Percentiles rank a stretch among this genome's conserved stretches.
phyloP scores from a whole-genome alignment of 208 protist species.

The Leptomonas pyrrhocoris region DNA sequence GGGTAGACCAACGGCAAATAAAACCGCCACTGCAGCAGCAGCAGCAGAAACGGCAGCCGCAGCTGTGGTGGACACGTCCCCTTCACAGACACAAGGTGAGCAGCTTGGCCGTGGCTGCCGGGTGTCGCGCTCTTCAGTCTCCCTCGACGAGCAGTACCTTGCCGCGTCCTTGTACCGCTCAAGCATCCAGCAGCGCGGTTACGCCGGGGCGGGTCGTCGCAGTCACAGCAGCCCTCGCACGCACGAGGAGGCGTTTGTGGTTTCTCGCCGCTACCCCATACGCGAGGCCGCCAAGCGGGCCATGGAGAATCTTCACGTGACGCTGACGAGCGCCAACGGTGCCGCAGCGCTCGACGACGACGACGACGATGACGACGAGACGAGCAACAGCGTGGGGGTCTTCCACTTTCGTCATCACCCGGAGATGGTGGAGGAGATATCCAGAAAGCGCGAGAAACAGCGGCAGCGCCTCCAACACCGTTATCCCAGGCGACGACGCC shows the following conservation, averaged over 20 bases:
- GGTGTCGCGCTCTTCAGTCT: constrained; percentile 32
- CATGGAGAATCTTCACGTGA: constrained; percentile 52
- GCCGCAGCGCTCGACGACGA: neutral
- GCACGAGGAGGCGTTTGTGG: constrained; percentile 27
- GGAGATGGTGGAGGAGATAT: constrained; percentile 26
- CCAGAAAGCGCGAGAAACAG: neutral
- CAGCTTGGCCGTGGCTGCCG: constrained; percentile 72
- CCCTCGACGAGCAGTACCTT: constrained; percentile 62
- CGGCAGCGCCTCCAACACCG: neutral
- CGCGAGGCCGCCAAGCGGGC: constrained; percentile 68
- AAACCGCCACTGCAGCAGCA: neutral
- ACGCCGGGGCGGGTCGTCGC: neutral
- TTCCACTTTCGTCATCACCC: constrained; percentile 54
- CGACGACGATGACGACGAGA: constrained; percentile 16
- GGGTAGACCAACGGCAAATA: neutral
- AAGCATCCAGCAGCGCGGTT: neutral
- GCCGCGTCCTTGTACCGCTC: constrained; percentile 16
- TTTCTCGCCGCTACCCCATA: constrained; percentile 61
- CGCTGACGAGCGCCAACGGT: constrained; percentile 26
- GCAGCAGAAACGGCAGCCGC: neutral
- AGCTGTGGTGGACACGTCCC: no score
- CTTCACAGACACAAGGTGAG: constrained; percentile 16
- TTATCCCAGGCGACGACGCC: neutral
- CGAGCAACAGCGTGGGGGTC: constrained; percentile 30
- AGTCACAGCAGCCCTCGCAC: neutral